Evolutionary conservation across 2,329 filamentous ascomycete species (phyloP).

Genomic region (Colletotrichum australisinense): DNA sequence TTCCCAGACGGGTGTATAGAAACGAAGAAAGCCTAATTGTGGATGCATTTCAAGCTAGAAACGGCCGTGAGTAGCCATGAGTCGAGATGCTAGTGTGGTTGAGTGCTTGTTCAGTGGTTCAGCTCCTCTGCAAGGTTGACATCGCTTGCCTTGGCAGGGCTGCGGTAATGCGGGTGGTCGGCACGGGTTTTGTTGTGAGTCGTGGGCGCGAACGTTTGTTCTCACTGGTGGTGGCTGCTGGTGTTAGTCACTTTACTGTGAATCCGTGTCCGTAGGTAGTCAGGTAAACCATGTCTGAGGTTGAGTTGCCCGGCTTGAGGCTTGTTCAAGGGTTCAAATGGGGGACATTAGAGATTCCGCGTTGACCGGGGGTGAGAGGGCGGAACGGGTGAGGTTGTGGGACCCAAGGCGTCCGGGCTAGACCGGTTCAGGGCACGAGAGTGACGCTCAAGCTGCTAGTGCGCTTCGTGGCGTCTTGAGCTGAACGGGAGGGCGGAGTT

Average conservation of each 20-base stretch:
- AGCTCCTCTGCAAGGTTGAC: constrained; percentile 25
- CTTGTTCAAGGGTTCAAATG: not conserved
- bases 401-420: constrained; percentile 13
- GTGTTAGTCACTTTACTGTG: not conserved
- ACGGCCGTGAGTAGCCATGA: not conserved
- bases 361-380: constrained; percentile 19
- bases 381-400: constrained; percentile 24
- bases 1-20: not conserved
- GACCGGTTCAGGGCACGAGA: constrained; percentile 28
- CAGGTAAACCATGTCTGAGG: not conserved
- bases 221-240: not conserved
- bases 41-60: constrained; percentile 9
- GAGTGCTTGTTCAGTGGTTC: not conserved
- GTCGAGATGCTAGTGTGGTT: not conserved
- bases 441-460: constrained; percentile 15
- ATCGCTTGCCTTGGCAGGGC: constrained; percentile 8
- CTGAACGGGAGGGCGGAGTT: constrained; percentile 16
- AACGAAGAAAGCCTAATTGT: constrained; percentile 21
- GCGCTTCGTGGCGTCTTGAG: constrained; percentile 24
- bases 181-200: not conserved
- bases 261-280: not conserved
- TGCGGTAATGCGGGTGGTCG: not conserved
- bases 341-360: constrained; percentile 26
- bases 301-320: not conserved
- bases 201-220: not conserved